Conservation (phyloP, 2,329 filamentous ascomycete species). For the Bipolaris sorokiniana region DNA sequence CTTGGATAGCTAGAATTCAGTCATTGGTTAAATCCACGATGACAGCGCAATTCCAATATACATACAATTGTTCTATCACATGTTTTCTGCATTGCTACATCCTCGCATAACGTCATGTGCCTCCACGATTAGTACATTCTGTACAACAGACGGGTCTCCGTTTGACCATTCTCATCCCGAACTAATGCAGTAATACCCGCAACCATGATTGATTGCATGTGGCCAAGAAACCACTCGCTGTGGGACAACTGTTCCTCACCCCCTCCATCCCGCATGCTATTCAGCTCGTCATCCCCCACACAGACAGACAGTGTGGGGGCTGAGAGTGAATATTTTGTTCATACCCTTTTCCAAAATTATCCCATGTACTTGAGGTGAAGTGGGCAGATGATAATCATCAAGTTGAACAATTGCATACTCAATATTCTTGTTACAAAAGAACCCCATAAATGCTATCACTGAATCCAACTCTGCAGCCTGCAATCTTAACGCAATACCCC, state of each 20-base stretch:
- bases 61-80: background rate
- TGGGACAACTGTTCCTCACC: conserved; percentile 35
- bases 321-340: background rate
- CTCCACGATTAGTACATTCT: too few species aligned
- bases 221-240: conserved; percentile 14
- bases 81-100: too few species aligned
- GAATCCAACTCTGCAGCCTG: background rate
- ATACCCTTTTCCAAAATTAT: background rate
- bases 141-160: too few species aligned
- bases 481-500: background rate
- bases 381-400: background rate
- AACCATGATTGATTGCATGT: background rate
- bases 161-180: background rate
- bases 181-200: background rate
- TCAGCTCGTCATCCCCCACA: background rate
- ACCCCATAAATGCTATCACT: background rate
- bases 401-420: background rate
- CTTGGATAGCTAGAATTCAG: background rate
- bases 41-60: background rate
- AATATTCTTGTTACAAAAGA: background rate
- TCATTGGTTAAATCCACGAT: background rate
- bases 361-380: background rate
- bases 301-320: too few species aligned
- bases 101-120: too few species aligned
- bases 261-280: background rate